Conservation (phyloP, 139 green algal species). For the Coelastrella sp. region DNA sequence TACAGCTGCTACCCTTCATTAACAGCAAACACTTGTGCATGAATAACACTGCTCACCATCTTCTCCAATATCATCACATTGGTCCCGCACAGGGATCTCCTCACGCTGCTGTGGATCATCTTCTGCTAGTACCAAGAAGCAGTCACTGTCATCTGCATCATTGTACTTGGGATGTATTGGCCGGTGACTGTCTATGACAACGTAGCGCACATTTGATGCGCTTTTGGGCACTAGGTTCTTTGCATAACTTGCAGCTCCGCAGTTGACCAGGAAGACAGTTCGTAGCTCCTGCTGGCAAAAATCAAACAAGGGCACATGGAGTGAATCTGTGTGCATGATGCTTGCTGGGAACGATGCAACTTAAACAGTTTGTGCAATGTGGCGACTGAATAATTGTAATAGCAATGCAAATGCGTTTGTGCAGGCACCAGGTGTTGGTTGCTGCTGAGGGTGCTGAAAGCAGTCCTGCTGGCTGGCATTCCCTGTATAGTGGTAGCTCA, state of each 20-base stretch:
- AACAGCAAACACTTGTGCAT: too few relatives aligned
- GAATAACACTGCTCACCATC: slow-evolving; percentile 9
- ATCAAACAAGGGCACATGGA: background rate
- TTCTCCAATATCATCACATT: slow-evolving; percentile 29
- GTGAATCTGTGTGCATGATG: too few relatives aligned
- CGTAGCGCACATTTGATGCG: slow-evolving; percentile 64
- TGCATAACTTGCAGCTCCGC: slow-evolving; percentile 66
- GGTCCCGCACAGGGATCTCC: slow-evolving; percentile 37
- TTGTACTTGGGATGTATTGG: slow-evolving; percentile 63
- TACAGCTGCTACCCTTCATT: too few relatives aligned
- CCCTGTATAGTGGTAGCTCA: too few relatives aligned
- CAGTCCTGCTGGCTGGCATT: too few relatives aligned
- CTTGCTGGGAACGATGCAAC: background rate
- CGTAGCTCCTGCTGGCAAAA: slow-evolving; percentile 1
- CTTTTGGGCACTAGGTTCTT: slow-evolving; percentile 49
- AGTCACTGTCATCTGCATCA: slow-evolving; percentile 46
- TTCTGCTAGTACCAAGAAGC: slow-evolving; percentile 60
- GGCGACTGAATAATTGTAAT: too few relatives aligned
- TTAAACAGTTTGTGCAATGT: too few relatives aligned
- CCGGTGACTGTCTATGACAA: slow-evolving; percentile 88
- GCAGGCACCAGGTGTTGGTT: too few relatives aligned
- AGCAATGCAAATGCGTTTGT: too few relatives aligned
- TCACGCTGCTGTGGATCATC: slow-evolving; percentile 60
- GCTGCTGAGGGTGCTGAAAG: too few relatives aligned
- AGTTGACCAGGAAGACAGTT: slow-evolving; percentile 89